Base-by-base conservation (phyloP, 805 yeast species). In the Yarrowia deformans region DNA sequence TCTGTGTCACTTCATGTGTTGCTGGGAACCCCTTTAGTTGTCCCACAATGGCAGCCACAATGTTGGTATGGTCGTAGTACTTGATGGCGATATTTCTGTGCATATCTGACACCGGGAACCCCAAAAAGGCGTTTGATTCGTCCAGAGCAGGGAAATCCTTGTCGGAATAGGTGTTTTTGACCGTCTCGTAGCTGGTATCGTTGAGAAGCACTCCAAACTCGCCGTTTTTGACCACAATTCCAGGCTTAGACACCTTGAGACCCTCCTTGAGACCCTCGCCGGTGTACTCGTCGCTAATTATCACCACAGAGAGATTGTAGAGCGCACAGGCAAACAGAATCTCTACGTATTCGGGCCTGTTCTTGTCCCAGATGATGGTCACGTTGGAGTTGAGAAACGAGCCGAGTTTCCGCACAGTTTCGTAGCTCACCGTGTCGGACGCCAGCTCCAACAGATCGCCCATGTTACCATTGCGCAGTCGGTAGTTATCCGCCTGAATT, bases 381-480 rank as follows among this genome's bases (percentile, higher is more conserved):
- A 69, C 70, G 19, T 70, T 23, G 2, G 40, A 7, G n/a, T 19
- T 55, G 10, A 40, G 34, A 32, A 60, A 60, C n/a, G 52, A 60
- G 34, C 66, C 66, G 13, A 45, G 32, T 34, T 60, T 60, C 1
- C 52, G 66, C n/a, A 60, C 52, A 1, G 10, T 60, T 12, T 19
- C 34, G 42, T 45, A 42, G 42, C 42, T 45, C 29, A 60, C 52
- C 1, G 40, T 34, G 2, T 60, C 52, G 3, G 64, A 56, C 5
- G 66, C 66, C 82, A 84, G 61, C 23, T 61, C 54, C 93, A 95
- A 91, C 3, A 91, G 75, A 79, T 91, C 97, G 71, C 85, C 83
- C 70, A 91, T 76, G 72, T 86, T 88, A 3, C 97, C 97, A 76
- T 90, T 89, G 73, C 97, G 90, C 43, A 85, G 23, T n/a, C 68